Evolutionary conservation across 345 rosid species (phyloP), one percentile per base, ranked within the genome.

Genomic region (Linum lewisii): DNA sequence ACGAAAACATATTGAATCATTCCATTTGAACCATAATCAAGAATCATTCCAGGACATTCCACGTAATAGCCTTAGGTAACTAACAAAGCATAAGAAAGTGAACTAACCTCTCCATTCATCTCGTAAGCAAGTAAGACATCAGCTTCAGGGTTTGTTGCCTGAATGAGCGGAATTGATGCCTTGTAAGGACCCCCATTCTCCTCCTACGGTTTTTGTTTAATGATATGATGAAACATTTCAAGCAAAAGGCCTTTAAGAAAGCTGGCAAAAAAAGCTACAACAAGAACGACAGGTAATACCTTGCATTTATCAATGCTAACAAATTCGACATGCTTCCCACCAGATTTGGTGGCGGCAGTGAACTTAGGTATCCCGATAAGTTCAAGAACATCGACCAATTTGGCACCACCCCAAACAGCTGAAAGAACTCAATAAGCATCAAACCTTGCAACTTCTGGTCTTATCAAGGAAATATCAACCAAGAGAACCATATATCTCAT

Each of bases 171-270:
- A 74, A 92, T 82, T 23, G 99, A 93, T 55, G 94, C 99, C 79
- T 87, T 93, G 59, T 85, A 93, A 11, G 99, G 97, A n/a, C 97
- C 99, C 25, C 99, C 99, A 23, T 87, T 87, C 83, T 93, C 99
- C 79, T 93, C 97, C 99, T 93, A 72, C 24, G 64, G 36, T 60
- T 59, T 26, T 3, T 2, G 18, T 42, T 51, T 69, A 34, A 23
- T n/a, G 29, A 51, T 15, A 60, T 13, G 65, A 42, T 7, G 52
- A 25, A 66, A 21, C 36, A 42, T 7, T 19, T 29, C 34, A 45
- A 45, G 58, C 18, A 52, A 59, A 25, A 49, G 47, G 4, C 29
- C n/a, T 23, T 29, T 6, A 8, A 32, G 24, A 24, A 21, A 36
- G 24, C 54, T 51, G n/a, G n/a, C n/a, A n/a, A 60, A 22, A 54